These are phyloP conservation scores for Tothia fuscella DNA, from an alignment of 2,329 filamentous ascomycete species.

Conservation along the genomic window DNA sequence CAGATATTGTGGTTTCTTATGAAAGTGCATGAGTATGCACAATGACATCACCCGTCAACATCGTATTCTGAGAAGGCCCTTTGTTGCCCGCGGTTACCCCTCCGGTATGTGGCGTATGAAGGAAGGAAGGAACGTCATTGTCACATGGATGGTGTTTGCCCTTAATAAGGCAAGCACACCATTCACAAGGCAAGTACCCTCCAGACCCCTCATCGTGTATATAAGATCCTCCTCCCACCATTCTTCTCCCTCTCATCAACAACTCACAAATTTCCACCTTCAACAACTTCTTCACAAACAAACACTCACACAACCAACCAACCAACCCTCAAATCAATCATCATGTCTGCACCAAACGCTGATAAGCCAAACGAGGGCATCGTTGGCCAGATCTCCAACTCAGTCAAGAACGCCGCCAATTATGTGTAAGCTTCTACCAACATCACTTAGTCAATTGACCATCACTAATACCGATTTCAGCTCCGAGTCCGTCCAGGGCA, in stretches of 20 bases:
- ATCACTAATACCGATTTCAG: too few species aligned
- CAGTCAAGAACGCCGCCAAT: constrained; percentile 47
- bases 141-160: neutral
- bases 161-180: neutral
- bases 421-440: too few species aligned
- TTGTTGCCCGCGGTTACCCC: too few species aligned
- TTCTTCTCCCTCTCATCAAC: neutral
- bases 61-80: too few species aligned
- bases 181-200: neutral
- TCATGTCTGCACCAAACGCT: constrained; percentile 33
- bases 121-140: neutral
- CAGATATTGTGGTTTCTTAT: too few species aligned
- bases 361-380: constrained; percentile 33
- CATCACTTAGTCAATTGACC: neutral
- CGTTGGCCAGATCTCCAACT: constrained; percentile 29
- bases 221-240: neutral
- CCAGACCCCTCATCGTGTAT: neutral
- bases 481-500: constrained; percentile 50
- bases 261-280: neutral
- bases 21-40: too few species aligned
- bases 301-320: constrained; percentile 13
- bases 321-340: constrained; percentile 15
- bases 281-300: constrained; percentile 5
- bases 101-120: too few species aligned
- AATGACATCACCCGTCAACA: too few species aligned